Percentiles rank a stretch among this genome's conserved stretches.
These are phyloP conservation scores for Ophiosphaerella narmari DNA, from an alignment of 2,329 filamentous ascomycete genomes.

Conservation along the genomic window DNA sequence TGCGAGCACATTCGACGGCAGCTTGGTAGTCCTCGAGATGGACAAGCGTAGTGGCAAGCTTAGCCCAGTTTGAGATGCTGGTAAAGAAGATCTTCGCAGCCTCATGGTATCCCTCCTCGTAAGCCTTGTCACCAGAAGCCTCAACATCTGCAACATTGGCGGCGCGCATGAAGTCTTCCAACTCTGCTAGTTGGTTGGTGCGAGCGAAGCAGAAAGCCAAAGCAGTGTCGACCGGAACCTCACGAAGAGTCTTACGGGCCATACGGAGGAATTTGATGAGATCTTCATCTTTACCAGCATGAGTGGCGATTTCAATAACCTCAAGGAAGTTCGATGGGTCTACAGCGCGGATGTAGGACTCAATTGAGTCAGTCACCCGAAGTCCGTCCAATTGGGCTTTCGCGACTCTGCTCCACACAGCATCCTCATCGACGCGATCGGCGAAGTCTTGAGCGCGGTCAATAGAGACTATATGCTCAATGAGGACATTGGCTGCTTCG, in stretches of 20 bases:
- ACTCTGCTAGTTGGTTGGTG: conserved; percentile 85
- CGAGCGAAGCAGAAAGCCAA: conserved; percentile 93
- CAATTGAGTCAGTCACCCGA: conserved; percentile 87
- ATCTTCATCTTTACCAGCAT: conserved; percentile 96
- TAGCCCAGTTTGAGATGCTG: conserved; percentile 99
- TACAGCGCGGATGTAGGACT: conserved; percentile 94
- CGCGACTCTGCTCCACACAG: conserved; percentile 97
- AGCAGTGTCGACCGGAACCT: conserved; percentile 89
- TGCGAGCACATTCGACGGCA: conserved; percentile 94
- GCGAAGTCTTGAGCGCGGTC: conserved; percentile 95
- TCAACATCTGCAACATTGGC: conserved; percentile 97
- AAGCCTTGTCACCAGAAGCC: conserved; percentile 97
- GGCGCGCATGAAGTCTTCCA: conserved; percentile 92
- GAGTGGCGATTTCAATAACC: conserved; percentile 93
- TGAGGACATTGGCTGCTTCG: conserved; percentile 86
- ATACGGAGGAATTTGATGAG: conserved; percentile 95
- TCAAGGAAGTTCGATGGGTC: conserved; percentile 93
- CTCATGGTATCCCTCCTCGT: conserved; percentile 90
- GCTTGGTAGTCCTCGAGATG: conserved; percentile 96
- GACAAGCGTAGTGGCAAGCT: conserved; percentile 96
- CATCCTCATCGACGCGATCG: conserved; percentile 88
- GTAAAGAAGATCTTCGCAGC: conserved; percentile 98
- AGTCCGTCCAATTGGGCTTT: conserved; percentile 98
- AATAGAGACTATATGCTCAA: conserved; percentile 97
- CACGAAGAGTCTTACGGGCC: conserved; percentile 94